These are phyloP conservation scores for Xylariales sp. DNA, from an alignment of 2,329 filamentous ascomycete genomes.

Conservation along the genomic window DNA sequence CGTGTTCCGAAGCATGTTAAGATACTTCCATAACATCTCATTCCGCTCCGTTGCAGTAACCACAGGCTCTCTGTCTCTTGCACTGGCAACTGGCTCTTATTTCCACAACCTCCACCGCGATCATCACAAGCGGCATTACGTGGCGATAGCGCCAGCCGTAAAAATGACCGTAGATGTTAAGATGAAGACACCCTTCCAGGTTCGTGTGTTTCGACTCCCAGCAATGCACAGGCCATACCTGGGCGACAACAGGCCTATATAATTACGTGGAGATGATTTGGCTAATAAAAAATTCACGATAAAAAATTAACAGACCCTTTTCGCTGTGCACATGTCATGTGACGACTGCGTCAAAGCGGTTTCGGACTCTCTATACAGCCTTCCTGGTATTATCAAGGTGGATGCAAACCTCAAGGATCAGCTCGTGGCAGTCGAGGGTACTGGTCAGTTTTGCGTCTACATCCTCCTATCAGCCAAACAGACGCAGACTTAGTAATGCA, in stretches of 20 bases:
- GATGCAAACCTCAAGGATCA: constrained; percentile 79
- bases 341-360: constrained; percentile 85
- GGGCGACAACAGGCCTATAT: background rate
- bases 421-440: constrained; percentile 80
- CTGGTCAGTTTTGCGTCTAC: constrained; percentile 54
- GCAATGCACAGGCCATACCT: background rate
- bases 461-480: too few species aligned
- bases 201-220: constrained; percentile 14
- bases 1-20: constrained; percentile 16
- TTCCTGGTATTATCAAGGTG: constrained; percentile 78
- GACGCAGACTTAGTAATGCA: too few species aligned
- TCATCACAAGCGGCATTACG: constrained; percentile 6
- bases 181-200: constrained; percentile 29
- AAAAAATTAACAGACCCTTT: constrained; percentile 76
- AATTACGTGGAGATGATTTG: background rate
- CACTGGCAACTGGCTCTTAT: constrained; percentile 18
- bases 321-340: constrained; percentile 92
- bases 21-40: constrained; percentile 18
- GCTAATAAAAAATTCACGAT: constrained; percentile 24
- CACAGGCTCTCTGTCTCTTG: constrained; percentile 15
- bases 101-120: constrained; percentile 17
- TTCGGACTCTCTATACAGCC: constrained; percentile 69
- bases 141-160: constrained; percentile 7
- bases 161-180: constrained; percentile 23
- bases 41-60: constrained; percentile 18